Evolutionary conservation across 345 rosid species (phyloP).

Genomic region (Heritiera littoralis): DNA sequence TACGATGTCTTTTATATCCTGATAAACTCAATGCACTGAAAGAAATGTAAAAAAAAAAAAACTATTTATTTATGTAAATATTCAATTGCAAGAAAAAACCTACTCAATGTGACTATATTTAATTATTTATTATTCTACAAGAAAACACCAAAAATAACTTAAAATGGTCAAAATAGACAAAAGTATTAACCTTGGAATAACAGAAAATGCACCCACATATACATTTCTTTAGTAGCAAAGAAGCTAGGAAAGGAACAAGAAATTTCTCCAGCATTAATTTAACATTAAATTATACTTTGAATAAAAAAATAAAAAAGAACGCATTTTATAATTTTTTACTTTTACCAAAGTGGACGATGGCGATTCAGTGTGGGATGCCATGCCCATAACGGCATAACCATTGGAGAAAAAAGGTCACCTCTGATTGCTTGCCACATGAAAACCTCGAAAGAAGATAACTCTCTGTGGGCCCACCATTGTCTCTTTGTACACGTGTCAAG

Average conservation of each 20-base stretch:
- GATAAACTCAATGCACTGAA: too few species aligned
- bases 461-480: neutral
- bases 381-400: too few species aligned
- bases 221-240: too few species aligned
- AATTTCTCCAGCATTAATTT: neutral
- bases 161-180: neutral
- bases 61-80: neutral
- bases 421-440: neutral
- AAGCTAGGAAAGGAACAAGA: neutral
- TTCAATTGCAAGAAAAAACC: neutral
- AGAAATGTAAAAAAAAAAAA: too few species aligned
- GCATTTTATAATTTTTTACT: neutral
- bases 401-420: neutral
- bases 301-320: too few species aligned
- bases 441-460: neutral
- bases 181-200: neutral
- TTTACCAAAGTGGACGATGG: neutral
- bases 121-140: neutral
- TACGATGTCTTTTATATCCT: too few species aligned
- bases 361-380: neutral
- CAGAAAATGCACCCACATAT: neutral
- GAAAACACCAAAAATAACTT: neutral
- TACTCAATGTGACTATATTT: neutral
- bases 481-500: neutral
- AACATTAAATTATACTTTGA: too few species aligned